Evolutionary conservation across 352 stramenopile genomes (phyloP), one percentile per base, ranked within the genome.

Genomic region (Phytophthora niederhauseri): DNA sequence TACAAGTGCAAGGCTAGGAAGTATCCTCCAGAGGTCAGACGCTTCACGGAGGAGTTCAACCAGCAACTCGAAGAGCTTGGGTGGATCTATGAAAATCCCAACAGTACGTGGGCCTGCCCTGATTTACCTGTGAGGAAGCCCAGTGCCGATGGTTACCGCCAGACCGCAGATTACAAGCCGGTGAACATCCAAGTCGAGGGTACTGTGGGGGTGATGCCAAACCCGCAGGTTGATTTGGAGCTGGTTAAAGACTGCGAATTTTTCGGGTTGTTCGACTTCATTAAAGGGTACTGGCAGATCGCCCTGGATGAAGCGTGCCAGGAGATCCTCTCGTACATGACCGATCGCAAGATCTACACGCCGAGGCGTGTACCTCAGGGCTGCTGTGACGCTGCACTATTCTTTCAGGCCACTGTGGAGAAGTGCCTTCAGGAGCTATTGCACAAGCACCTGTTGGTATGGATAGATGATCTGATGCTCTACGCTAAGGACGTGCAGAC

Each of bases 401-500:
- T 46, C 19, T 45, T 57, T 19, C 51, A 57, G 17, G 15, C 51
- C 14, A 66, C 49, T 22, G 57, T 66, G 4, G 26, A 66, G 15
- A 49, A 30, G 24, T 58, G 57, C 17, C 24, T 59, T 11, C n/a
- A 31, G 17, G 31, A 46, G 15, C 17, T 66, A 34, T 24, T 66
- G 11, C 50, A 59, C 20, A 49, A 59, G 6, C 45, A 55, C 76
- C 38, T 46, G 5, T n/a, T 46, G 38, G 38, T 46, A 7, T 46
- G 74, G 61, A 72, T 78, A 19, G 70, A 78, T 50, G 66, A 76
- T 46, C 17, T 77, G 3, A 54, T 81, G 0, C 26, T 77, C 2
- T 75, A 65, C 52, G 69, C 61, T 14, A n/a, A 26, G 4, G 59
- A 70, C 38, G 56, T 64, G 4, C 49, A 64, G 3, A 66, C 43